Evolutionary conservation across 495 filamentous ascomycete species (phyloP).

Genomic region (Extremus antarcticus): DNA sequence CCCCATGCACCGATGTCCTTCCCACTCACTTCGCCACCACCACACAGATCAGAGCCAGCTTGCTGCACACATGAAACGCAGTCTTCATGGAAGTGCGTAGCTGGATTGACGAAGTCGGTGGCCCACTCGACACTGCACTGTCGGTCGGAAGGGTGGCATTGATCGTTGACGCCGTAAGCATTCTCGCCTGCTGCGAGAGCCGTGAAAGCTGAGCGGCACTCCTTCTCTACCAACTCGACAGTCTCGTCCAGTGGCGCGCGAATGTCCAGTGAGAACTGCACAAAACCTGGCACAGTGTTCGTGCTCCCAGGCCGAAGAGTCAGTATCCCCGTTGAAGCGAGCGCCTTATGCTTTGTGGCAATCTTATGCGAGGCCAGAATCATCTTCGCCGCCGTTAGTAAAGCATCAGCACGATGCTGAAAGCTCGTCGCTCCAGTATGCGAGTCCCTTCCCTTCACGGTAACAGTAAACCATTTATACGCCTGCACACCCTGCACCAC

Average conservation of each 20-base stretch:
- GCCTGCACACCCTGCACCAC: conserved; percentile 60
- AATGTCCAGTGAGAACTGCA: conserved; percentile 63
- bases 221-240: conserved; percentile 45
- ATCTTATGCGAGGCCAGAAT: conserved; percentile 55
- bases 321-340: conserved; percentile 65
- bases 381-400: conserved; percentile 57
- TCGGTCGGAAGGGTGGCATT: conserved; percentile 29
- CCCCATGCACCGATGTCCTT: conserved; percentile 28
- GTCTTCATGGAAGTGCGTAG: conserved; percentile 56
- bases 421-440: conserved; percentile 72
- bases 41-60: conserved; percentile 43
- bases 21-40: conserved; percentile 33
- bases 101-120: conserved; percentile 52
- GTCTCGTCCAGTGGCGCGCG: conserved; percentile 49
- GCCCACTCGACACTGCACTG: conserved; percentile 46
- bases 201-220: conserved; percentile 44
- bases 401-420: conserved; percentile 46
- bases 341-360: conserved; percentile 43
- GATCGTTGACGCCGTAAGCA: conserved; percentile 28
- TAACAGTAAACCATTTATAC: conserved; percentile 62
- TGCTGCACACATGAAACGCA: conserved; percentile 57
- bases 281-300: conserved; percentile 63
- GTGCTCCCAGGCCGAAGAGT: conserved; percentile 55
- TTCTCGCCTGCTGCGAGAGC: conserved; percentile 46
- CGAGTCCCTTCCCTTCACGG: conserved; percentile 53